Evolutionary conservation across 2,329 filamentous ascomycete genomes (phyloP).

Genomic region (Fusarium sambucinum): DNA sequence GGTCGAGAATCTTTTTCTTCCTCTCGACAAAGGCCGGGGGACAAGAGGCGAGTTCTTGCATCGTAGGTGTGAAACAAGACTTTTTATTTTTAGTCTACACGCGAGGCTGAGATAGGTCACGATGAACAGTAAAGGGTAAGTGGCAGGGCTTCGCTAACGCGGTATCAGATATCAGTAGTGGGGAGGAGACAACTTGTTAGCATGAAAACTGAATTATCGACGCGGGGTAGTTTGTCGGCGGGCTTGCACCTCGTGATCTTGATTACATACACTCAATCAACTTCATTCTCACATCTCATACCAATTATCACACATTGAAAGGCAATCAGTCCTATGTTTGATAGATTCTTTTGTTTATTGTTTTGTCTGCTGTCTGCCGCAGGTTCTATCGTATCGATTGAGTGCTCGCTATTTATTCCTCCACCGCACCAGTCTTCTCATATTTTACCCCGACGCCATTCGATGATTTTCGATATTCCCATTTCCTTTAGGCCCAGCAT

Average conservation of each 20-base stretch:
- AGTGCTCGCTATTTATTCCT: constrained; percentile 30
- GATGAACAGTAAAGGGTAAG: constrained; percentile 27
- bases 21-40: constrained; percentile 64
- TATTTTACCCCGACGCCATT: constrained; percentile 43
- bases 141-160: constrained; percentile 20
- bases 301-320: constrained; percentile 7
- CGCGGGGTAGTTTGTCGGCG: constrained; percentile 45
- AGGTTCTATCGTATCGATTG: constrained; percentile 26
- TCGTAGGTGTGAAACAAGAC: constrained; percentile 36
- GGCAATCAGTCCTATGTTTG: not conserved
- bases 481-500: constrained; percentile 18
- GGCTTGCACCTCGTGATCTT: constrained; percentile 43
- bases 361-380: constrained; percentile 30
- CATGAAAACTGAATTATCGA: constrained; percentile 15
- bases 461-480: constrained; percentile 33
- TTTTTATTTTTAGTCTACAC: constrained; percentile 38
- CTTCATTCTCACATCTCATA: constrained; percentile 27
- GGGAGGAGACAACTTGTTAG: constrained; percentile 30
- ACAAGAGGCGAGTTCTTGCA: constrained; percentile 51
- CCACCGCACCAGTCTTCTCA: constrained; percentile 16
- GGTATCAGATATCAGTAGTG: constrained; percentile 14
- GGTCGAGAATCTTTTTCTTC: constrained; percentile 79
- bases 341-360: constrained; percentile 25
- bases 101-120: constrained; percentile 44
- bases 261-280: constrained; percentile 22